Evolutionary conservation across 345 rosid genomes (phyloP), one percentile per base, ranked within the genome.

Genomic region (Syzygium grande): DNA sequence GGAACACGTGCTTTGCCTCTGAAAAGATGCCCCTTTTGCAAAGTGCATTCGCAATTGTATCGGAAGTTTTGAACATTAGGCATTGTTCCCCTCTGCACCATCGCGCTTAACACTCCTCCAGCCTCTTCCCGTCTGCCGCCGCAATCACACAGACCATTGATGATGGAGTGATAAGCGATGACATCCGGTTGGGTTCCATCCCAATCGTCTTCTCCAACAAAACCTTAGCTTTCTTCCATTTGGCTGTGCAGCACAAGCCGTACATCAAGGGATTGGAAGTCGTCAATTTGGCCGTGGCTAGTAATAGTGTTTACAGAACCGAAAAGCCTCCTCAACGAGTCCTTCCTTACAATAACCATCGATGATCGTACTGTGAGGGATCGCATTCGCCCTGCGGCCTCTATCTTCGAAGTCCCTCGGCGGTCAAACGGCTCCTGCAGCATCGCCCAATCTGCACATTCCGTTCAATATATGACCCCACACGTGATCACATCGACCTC

Each of bases 271-370:
- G 51, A 84, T 52, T 84, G 83, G 56, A 84, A 41, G 88, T 21
- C 84, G 34, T 7, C 55, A 0, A 54, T 87, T 53, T 11, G 86
- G 78, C 19, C 87, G 4, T 73, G 84, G 27, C 29, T 13, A n/a
- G 52, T 51, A 78, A 87, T 87, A 27, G 53, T 52, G 61, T 19
- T 30, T 61, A 49, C 65, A 65, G 6, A 86, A 84, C 43, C n/a
- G 43, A 52, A 87, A n/a, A 27, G 85, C 88, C 16, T 87, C 88
- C 27, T n/a, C 85, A 17, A 84, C 54, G 22, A 3, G 49, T 78
- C 52, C 68, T 51, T 89, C 61, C 86, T 89, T 63, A 88, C 87
- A 87, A 78, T 87, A 89, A 22, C 85, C 63, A 34, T 87, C 87
- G n/a, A 89, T 51, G 43, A 77, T 29, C 25, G 88, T 87, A 59